Conservation (phyloP, 257 asterid genomes). For the Capsicum chinense region DNA sequence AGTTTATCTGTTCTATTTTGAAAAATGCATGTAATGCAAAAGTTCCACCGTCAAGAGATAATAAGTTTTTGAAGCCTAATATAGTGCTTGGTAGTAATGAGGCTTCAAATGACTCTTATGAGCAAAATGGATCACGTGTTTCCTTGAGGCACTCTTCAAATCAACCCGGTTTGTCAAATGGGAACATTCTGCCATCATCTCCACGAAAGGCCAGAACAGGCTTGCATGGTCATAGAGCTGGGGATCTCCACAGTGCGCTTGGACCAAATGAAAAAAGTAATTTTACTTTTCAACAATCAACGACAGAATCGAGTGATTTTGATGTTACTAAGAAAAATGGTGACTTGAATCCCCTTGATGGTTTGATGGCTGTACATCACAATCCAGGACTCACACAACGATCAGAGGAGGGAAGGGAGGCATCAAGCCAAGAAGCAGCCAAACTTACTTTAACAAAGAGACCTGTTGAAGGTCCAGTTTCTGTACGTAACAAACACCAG, state of each 20-base stretch:
- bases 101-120: slow-evolving; percentile 39
- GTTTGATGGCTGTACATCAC: slow-evolving; percentile 46
- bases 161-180: slow-evolving; percentile 54
- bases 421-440: slow-evolving; percentile 32
- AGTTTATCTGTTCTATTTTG: slow-evolving; percentile 63
- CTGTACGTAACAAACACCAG: slow-evolving; percentile 50
- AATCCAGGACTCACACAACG: background rate
- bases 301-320: slow-evolving; percentile 43
- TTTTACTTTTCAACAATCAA: slow-evolving; percentile 45
- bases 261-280: slow-evolving; percentile 58
- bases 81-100: slow-evolving; percentile 38
- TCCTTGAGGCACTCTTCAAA: slow-evolving; percentile 38
- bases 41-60: slow-evolving; percentile 52
- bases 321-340: slow-evolving; percentile 58
- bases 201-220: slow-evolving; percentile 67
- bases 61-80: slow-evolving; percentile 40
- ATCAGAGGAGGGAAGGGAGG: slow-evolving; percentile 39
- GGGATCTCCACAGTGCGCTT: slow-evolving; percentile 61
- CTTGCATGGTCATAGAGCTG: slow-evolving; percentile 58
- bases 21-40: slow-evolving; percentile 63
- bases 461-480: slow-evolving; percentile 48
- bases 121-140: slow-evolving; percentile 50
- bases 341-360: slow-evolving; percentile 44
- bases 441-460: slow-evolving; percentile 43
- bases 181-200: slow-evolving; percentile 55